Base-by-base conservation (phyloP, 129 eudicot genomes). In the Ambrosia trifida region DNA sequence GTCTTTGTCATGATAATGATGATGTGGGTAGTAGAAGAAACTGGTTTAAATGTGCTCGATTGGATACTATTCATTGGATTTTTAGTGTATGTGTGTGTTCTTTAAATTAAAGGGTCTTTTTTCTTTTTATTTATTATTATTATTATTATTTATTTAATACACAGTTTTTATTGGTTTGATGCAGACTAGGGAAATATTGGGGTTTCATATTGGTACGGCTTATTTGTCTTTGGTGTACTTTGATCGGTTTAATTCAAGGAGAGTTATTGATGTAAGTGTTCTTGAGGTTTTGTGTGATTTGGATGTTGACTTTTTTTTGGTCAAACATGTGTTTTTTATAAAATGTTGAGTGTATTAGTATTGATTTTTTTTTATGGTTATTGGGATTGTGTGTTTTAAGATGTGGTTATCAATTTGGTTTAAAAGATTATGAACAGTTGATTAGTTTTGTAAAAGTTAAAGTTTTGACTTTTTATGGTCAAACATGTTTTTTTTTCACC, bases 171-270 rank as follows among this genome's bases (percentile, higher is more conserved):
- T 30, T 58, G 30, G 36, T 77, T 69, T 78, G 72, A 28, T 76
- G 85, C 90, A 91, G 97, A 80, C 85, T n/a, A 83, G 83, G 56
- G 84, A 79, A 36, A 61, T 54, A 32, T 82, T 88, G 59, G 94
- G 94, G 79, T 84, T 82, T 65, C 94, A 79, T 32, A 68, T 76
- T 69, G 80, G 83, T 51, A 91, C 97, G 19, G 96, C 93, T 50
- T 88, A 83, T 84, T 78, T 91, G 18, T 82, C 96, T 51, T 18
- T 91, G 85, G 64, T 79, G 12, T 91, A 91, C 70, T 84, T 91
- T 53, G 97, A 91, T 76, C 84, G 84, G n/a, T 91, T 88, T 67
- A 40, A 81, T 60, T 84, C 96, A 2, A 84, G 63, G 61, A 64
- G 80, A 57, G 30, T 67, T 13, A 76, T 88, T 67, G 90, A 80